phyloP scores from a whole-genome alignment of 2,329 filamentous ascomycete species.

The Leptographium wingfieldii region DNA sequence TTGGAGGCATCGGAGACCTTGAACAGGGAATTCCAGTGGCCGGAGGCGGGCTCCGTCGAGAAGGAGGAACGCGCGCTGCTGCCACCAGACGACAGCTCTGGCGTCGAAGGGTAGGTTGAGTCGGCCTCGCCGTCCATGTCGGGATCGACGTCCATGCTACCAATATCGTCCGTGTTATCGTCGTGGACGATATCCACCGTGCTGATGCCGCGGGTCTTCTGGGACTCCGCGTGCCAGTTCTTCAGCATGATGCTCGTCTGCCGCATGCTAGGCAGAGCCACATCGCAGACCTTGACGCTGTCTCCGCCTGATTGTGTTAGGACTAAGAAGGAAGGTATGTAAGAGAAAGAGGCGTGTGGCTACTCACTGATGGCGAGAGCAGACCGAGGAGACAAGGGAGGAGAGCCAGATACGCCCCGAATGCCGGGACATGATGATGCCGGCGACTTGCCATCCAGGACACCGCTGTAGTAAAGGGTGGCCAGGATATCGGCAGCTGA shows the following conservation, averaged over 20 bases:
- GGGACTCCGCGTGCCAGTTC: slow-evolving; percentile 7
- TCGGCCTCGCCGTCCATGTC: not conserved
- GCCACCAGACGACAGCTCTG: not conserved
- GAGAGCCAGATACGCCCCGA: not conserved
- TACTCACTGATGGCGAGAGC: not conserved
- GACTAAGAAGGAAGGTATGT: not conserved
- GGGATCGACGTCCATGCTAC: not conserved
- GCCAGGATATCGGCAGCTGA: slow-evolving; percentile 9
- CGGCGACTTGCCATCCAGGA: not conserved
- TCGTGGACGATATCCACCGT: not conserved
- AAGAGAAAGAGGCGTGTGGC: not conserved
- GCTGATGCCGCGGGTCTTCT: not conserved
- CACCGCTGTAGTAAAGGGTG: slow-evolving; percentile 6
- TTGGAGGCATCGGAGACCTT: not conserved
- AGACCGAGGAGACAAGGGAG: not conserved
- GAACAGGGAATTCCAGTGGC: not conserved
- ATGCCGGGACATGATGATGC: not conserved
- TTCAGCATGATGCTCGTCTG: slow-evolving; percentile 11
- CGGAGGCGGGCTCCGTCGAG: not conserved
- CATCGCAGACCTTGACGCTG: not conserved
- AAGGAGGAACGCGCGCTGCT: slow-evolving; percentile 7
- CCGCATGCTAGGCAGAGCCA: slow-evolving; percentile 11
- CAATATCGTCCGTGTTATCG: not conserved
- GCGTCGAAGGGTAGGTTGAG: not conserved
- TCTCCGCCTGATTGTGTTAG: not conserved